Evolutionary conservation across 2,329 filamentous ascomycete genomes (phyloP).

Genomic region (Nemania sp.): DNA sequence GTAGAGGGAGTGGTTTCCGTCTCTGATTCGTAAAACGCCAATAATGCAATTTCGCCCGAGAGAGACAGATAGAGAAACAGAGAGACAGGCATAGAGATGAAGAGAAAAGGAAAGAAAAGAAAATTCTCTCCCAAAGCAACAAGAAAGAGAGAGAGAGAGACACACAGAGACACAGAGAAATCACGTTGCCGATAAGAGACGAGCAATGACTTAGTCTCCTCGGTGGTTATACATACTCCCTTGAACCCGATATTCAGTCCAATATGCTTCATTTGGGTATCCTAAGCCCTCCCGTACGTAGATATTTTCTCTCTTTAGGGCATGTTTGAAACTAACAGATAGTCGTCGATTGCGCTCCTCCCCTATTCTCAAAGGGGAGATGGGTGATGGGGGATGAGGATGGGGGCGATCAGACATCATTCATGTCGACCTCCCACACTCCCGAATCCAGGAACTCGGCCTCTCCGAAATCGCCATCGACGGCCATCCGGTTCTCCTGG

Average conservation of each 20-base stretch:
- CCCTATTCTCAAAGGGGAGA: neutral
- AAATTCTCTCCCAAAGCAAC: too few relatives aligned
- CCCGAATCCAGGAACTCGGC: conserved; percentile 64
- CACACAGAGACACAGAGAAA: too few relatives aligned
- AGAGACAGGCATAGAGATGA: too few relatives aligned
- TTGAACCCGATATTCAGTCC: neutral
- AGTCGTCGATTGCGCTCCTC: too few relatives aligned
- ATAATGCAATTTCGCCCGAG: neutral
- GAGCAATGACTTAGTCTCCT: neutral
- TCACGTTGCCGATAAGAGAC: neutral
- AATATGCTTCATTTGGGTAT: conserved; percentile 11
- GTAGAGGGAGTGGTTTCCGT: too few relatives aligned
- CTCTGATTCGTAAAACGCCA: conserved; percentile 8
- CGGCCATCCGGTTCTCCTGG: conserved; percentile 53
- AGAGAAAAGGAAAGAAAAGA: too few relatives aligned
- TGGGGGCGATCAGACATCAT: conserved; percentile 33
- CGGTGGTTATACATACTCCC: conserved; percentile 8
- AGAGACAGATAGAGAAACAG: neutral
- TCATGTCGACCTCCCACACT: conserved; percentile 49
- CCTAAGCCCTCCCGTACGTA: neutral
- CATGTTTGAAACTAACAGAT: neutral
- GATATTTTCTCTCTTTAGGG: neutral
- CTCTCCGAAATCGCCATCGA: conserved; percentile 66
- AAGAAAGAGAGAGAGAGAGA: neutral
- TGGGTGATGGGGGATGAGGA: neutral